These are phyloP conservation scores for Tephrocybe rancida DNA, from an alignment of 768 basidiomycete genomes.

Conservation along the genomic window DNA sequence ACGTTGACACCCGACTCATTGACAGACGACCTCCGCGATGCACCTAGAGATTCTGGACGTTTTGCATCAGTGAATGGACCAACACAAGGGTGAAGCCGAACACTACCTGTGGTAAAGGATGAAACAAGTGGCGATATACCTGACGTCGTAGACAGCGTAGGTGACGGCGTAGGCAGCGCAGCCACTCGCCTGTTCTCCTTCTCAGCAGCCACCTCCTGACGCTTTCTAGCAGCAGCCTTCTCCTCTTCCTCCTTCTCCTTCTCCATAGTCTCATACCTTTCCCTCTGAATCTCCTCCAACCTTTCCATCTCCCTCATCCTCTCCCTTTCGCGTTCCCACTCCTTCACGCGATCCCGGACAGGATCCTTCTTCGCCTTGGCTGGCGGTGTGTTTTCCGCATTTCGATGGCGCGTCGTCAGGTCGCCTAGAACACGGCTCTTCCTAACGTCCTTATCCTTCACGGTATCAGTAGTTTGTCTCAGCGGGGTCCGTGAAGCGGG, in stretches of 20 bases:
- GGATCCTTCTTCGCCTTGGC: conserved; percentile 38
- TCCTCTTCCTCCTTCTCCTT: conserved; percentile 34
- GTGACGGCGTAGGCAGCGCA: not conserved
- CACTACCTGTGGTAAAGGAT: conserved; percentile 16
- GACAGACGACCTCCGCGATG: conserved; percentile 12
- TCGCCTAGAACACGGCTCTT: conserved; percentile 39
- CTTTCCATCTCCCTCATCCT: conserved; percentile 69
- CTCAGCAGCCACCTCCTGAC: conserved; percentile 34
- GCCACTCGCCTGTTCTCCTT: conserved; percentile 25
- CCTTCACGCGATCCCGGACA: conserved; percentile 64
- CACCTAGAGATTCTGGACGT: conserved; percentile 5
- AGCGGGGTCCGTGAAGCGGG: conserved; percentile 10
- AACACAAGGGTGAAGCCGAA: not conserved
- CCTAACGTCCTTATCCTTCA: conserved; percentile 21
- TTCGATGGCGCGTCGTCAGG: conserved; percentile 34
- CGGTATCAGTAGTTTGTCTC: conserved; percentile 10
- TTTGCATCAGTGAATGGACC: not conserved
- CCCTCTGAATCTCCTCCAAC: conserved; percentile 57
- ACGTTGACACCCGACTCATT: conserved; percentile 37
- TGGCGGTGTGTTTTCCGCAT: conserved; percentile 17
- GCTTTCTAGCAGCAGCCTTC: conserved; percentile 23
- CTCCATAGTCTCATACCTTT: conserved; percentile 45
- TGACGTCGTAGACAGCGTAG: conserved; percentile 2
- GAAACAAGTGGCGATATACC: conserved; percentile 10
- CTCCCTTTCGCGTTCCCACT: conserved; percentile 77